Base-by-base conservation (phyloP, 495 filamentous ascomycete species). In the Rostrohypoxylon terebratum region DNA sequence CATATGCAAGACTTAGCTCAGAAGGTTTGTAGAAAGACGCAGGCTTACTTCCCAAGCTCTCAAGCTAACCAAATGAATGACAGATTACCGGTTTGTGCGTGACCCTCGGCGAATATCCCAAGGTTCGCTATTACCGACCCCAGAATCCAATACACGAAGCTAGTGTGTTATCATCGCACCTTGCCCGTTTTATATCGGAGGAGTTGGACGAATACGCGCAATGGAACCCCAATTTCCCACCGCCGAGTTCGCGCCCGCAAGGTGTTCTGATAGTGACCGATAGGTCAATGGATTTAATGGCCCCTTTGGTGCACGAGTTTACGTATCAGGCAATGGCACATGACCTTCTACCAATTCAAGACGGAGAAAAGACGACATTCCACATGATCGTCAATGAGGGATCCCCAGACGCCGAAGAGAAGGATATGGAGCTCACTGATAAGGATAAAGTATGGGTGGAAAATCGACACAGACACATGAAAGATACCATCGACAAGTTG, bases 281-380 rank as follows among this genome's bases (percentile, higher is more conserved):
- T 81, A 88, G 96, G 61, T 92, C 94, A 10, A 93, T 98, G 90
- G 96, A 99, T 77, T 75, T 98, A 0, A 88, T 90, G 77, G 87
- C 96, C 16, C 96, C 96, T 5, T 76, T 98, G 9, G 61, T 98
- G 9, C 96, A 99, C 79, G 96, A 99, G 75, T 98, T 99, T 75
- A 98, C 96, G 9, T 99, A 98, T 77, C 96, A 98, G 79, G 93
- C 95, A 28, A 98, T 99, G 95, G 94, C 92, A 16, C 93, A 97
- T 77, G 96, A 99, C 79, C 80, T 99, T 25, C 82, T 99, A 5
- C 91, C 91, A 0, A 91, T 99, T 58, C 88, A 92, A 64, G 96
- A 99, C 61, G 88, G 88, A 11, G 93, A 97, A 48, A 97, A 94
- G 77, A 87, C 96, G 13, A 92, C 90, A 0, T 99, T 95, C 73